phyloP scores from a whole-genome alignment of 345 rosid genomes.

The Aquilaria yunnanensis region DNA sequence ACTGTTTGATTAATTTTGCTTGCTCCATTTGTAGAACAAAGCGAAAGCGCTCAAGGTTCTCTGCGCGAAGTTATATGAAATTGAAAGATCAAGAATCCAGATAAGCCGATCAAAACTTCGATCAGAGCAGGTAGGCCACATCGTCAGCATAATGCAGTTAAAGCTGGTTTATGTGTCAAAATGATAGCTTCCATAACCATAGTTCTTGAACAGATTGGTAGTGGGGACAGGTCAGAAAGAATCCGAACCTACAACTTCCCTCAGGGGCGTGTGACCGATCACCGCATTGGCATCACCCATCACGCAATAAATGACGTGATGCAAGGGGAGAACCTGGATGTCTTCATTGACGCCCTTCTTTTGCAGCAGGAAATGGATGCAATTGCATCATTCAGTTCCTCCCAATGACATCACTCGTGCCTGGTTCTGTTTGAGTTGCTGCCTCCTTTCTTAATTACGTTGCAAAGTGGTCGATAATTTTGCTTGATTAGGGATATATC shows the following conservation, averaged over 20 bases:
- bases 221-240: constrained; percentile 88
- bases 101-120: constrained; percentile 69
- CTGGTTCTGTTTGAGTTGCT: neutral
- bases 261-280: constrained; percentile 88
- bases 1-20: neutral
- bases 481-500: no score
- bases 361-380: constrained; percentile 96
- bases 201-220: constrained; percentile 63
- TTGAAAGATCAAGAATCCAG: constrained; percentile 78
- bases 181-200: constrained; percentile 4
- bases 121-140: constrained; percentile 62
- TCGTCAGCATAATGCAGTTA: neutral
- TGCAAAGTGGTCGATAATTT: no score
- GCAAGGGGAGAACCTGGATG: constrained; percentile 79
- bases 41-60: constrained; percentile 87
- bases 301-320: constrained; percentile 69
- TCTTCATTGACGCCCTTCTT: constrained; percentile 83
- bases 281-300: constrained; percentile 80
- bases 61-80: constrained; percentile 90
- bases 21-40: constrained; percentile 52
- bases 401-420: constrained; percentile 14
- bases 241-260: constrained; percentile 94
- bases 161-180: constrained; percentile 1
- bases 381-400: constrained; percentile 66
- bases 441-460: neutral